Evolutionary conservation across 2,329 filamentous ascomycete species (phyloP).

Genomic region (Leptosphaerulina australis): DNA sequence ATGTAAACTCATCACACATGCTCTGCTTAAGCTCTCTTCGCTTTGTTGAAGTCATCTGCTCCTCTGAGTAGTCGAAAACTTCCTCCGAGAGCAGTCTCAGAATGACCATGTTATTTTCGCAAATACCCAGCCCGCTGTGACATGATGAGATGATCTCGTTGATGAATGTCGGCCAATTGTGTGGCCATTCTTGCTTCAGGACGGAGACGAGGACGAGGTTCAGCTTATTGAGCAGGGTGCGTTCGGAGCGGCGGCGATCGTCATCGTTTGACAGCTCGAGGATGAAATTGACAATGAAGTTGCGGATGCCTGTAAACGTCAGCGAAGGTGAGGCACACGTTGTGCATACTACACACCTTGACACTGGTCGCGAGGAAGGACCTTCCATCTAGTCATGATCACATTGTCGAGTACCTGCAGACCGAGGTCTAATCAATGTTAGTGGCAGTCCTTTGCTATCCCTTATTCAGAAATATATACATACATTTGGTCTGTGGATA

Average conservation of each 20-base stretch:
- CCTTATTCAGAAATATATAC: slow-evolving; percentile 40
- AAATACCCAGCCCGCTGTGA: slow-evolving; percentile 93
- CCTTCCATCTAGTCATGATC: slow-evolving; percentile 99
- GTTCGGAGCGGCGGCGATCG: slow-evolving; percentile 81
- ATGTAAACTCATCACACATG: slow-evolving; percentile 98
- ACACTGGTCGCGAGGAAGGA: slow-evolving; percentile 93
- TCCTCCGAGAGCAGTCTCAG: slow-evolving; percentile 94
- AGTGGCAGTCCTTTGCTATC: slow-evolving; percentile 33
- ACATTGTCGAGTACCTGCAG: slow-evolving; percentile 97
- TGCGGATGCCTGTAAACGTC: slow-evolving; percentile 77
- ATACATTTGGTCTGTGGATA: slow-evolving; percentile 96
- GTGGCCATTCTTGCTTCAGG: slow-evolving; percentile 98
- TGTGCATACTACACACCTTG: slow-evolving; percentile 66
- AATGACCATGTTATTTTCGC: slow-evolving; percentile 99
- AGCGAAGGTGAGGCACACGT: slow-evolving; percentile 5
- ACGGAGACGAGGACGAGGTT: slow-evolving; percentile 97
- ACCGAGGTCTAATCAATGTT: slow-evolving; percentile 72
- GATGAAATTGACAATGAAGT: slow-evolving; percentile 99
- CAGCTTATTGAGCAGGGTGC: slow-evolving; percentile 94
- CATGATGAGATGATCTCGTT: slow-evolving; percentile 98
- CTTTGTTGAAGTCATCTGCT: slow-evolving; percentile 99
- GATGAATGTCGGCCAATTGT: slow-evolving; percentile 99
- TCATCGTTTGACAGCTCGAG: slow-evolving; percentile 91
- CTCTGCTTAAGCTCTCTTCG: slow-evolving; percentile 95
- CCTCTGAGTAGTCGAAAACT: slow-evolving; percentile 97